phyloP scores from a whole-genome alignment of 163 green algal genomes.

The Scenedesmus sp. region DNA sequence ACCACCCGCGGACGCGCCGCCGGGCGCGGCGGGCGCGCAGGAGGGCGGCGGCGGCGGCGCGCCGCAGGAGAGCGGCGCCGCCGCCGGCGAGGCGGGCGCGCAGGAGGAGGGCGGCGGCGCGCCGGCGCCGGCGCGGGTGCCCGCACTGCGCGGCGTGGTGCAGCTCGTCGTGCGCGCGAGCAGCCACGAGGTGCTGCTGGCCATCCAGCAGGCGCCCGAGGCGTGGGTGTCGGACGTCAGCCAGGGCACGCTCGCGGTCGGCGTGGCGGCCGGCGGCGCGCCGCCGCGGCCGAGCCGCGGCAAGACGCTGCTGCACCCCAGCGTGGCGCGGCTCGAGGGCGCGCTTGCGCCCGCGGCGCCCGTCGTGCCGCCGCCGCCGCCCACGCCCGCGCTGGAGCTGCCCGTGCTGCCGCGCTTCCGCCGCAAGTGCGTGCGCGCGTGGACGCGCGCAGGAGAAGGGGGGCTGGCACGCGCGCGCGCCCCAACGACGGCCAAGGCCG shows the following conservation, averaged over 20 bases:
- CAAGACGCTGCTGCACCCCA: constrained; percentile 41
- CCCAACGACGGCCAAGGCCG: neutral
- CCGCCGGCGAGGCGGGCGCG: neutral
- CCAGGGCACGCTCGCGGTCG: constrained; percentile 38
- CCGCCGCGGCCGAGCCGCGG: neutral
- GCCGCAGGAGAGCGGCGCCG: neutral
- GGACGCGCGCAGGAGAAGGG: neutral
- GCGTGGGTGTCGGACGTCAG: constrained; percentile 36
- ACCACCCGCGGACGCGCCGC: neutral
- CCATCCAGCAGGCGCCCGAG: constrained; percentile 20
- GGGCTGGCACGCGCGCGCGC: neutral
- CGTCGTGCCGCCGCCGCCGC: constrained; percentile 21
- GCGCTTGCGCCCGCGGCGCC: constrained; percentile 17
- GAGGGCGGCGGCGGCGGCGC: neutral
- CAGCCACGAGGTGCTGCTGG: constrained; percentile 43
- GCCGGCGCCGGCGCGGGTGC: neutral
- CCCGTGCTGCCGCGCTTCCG: constrained; percentile 16
- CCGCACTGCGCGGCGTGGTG: constrained; percentile 16
- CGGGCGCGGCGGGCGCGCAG: neutral
- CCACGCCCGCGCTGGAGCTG: constrained; percentile 19
- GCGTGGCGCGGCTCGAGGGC: constrained; percentile 26
- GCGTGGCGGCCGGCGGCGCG: neutral
- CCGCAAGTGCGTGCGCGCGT: constrained; percentile 8
- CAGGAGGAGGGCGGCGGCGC: neutral
- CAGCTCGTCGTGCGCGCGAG: constrained; percentile 37